These are phyloP conservation scores for Sungouiozyma intestinalis DNA, from an alignment of 805 yeast genomes.

Conservation along the genomic window DNA sequence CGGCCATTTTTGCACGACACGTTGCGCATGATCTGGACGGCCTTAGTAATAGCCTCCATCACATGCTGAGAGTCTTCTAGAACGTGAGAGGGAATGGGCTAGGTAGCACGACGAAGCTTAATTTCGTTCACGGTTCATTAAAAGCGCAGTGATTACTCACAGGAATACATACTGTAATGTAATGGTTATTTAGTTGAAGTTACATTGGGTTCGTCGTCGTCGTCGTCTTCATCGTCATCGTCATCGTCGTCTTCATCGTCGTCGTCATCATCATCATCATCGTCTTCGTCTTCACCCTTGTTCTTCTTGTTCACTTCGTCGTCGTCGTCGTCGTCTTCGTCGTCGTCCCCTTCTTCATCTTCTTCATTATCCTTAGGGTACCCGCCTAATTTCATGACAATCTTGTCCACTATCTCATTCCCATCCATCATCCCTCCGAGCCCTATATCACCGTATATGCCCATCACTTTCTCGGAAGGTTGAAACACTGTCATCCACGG, in stretches of 20 bases:
- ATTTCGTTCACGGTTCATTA: not conserved
- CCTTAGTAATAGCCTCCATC: not conserved
- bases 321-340: slow-evolving; percentile 30
- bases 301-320: slow-evolving; percentile 24
- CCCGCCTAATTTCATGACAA: slow-evolving; percentile 59
- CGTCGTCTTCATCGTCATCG: slow-evolving; percentile 21
- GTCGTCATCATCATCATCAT: slow-evolving; percentile 35
- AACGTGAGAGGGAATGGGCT: not conserved
- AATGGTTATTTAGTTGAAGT: not conserved
- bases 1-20: not conserved
- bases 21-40: not conserved
- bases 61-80: slow-evolving; percentile 1
- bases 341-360: slow-evolving; percentile 35
- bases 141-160: not conserved
- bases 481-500: slow-evolving; percentile 84
- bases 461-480: slow-evolving; percentile 88
- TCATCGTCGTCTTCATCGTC: slow-evolving; percentile 44
- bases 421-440: slow-evolving; percentile 99
- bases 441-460: slow-evolving; percentile 91
- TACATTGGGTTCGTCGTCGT: slow-evolving; percentile 21
- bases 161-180: not conserved
- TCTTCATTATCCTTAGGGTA: slow-evolving; percentile 45
- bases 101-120: not conserved
- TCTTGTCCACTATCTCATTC: slow-evolving; percentile 81
- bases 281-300: slow-evolving; percentile 18